phyloP scores from a whole-genome alignment of 2,329 filamentous ascomycete species.

The Aureobasidium sp. region DNA sequence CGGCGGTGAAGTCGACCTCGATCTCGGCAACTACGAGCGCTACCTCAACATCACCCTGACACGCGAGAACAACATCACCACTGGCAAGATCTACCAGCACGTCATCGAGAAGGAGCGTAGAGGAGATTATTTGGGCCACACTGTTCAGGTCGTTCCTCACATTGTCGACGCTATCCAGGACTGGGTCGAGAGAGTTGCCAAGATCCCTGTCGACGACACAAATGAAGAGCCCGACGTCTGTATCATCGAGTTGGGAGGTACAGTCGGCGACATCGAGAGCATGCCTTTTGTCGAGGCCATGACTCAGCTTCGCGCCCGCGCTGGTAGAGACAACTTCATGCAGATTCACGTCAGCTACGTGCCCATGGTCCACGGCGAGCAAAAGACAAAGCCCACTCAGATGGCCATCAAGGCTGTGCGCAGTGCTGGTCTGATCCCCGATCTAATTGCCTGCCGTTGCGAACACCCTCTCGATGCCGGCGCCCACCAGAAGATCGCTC shows the following conservation, averaged over 20 bases:
- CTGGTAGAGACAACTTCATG: constrained; percentile 72
- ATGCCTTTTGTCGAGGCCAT: constrained; percentile 84
- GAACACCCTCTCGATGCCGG: constrained; percentile 64
- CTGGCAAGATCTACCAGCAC: constrained; percentile 88
- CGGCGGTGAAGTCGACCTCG: constrained; percentile 69
- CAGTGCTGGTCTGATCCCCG: constrained; percentile 61
- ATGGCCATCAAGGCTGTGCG: constrained; percentile 78
- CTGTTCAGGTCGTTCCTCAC: constrained; percentile 89
- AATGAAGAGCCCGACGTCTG: constrained; percentile 81
- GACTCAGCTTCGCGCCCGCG: constrained; percentile 65
- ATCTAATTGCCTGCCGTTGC: constrained; percentile 85
- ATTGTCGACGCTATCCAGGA: constrained; percentile 87
- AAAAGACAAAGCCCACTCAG: constrained; percentile 97
- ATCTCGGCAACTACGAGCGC: constrained; percentile 69
- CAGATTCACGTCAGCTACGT: constrained; percentile 87
- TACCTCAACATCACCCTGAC: constrained; percentile 79
- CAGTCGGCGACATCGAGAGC: constrained; percentile 76
- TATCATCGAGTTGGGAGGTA: constrained; percentile 68
- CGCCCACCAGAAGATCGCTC: constrained; percentile 81
- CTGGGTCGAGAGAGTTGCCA: constrained; percentile 82
- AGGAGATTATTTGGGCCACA: constrained; percentile 80
- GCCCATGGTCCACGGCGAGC: constrained; percentile 66
- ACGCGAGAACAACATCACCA: constrained; percentile 91
- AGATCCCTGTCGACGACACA: constrained; percentile 79
- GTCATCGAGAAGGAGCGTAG: constrained; percentile 70